Percentiles rank a stretch among this genome's conserved stretches.
phyloP scores from a whole-genome alignment of 2,329 filamentous ascomycete genomes.

The Cordyceps javanica region DNA sequence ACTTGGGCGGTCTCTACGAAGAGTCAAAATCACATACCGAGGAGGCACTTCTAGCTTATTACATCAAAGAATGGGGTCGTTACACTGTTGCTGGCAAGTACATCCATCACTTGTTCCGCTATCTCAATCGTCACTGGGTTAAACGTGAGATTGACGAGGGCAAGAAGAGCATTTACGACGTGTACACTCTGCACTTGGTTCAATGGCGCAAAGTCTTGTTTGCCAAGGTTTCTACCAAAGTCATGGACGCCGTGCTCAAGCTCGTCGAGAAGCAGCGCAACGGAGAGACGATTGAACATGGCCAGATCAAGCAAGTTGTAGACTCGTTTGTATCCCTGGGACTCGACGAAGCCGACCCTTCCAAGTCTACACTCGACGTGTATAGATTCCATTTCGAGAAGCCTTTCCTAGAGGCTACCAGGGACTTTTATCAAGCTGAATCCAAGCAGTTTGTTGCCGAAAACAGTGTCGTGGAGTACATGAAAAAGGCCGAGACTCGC shows the following conservation, averaged over 20 bases:
- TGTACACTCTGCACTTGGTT: constrained; percentile 93
- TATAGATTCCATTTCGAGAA: constrained; percentile 90
- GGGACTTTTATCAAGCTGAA: constrained; percentile 81
- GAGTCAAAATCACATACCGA: constrained; percentile 76
- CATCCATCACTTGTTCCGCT: constrained; percentile 93
- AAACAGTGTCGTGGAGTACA: constrained; percentile 97
- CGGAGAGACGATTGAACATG: constrained; percentile 94
- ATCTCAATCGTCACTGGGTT: constrained; percentile 97
- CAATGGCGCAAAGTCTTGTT: constrained; percentile 95
- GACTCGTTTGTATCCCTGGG: constrained; percentile 95
- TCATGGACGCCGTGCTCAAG: constrained; percentile 92
- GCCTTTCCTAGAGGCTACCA: constrained; percentile 83
- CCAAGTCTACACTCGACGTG: constrained; percentile 91
- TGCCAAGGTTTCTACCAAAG: constrained; percentile 71
- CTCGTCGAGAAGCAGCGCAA: constrained; percentile 96
- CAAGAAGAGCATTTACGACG: constrained; percentile 96
- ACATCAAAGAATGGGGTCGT: constrained; percentile 93
- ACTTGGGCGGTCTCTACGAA: constrained; percentile 65
- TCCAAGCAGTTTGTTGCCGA: constrained; percentile 92
- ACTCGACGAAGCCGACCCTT: constrained; percentile 84
- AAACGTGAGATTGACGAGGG: constrained; percentile 98
- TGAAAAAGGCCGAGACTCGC: constrained; percentile 95
- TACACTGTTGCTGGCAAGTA: constrained; percentile 96
- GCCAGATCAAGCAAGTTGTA: constrained; percentile 94
- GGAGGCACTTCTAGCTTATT: constrained; percentile 84